Conservation (phyloP, 257 asterid genomes). For the Nicotiana attenuata region DNA sequence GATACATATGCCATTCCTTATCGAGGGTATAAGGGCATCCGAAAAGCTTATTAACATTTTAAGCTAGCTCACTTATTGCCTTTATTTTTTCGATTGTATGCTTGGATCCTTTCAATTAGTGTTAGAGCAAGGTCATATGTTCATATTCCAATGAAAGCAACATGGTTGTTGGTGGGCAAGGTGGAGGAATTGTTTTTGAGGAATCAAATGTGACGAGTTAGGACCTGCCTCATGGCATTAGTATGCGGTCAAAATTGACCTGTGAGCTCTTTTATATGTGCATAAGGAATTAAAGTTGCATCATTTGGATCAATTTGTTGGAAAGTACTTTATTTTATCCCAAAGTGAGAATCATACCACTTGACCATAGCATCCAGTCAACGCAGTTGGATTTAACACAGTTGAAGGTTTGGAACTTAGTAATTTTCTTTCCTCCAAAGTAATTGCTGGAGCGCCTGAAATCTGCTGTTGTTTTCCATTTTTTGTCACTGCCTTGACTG, state of each 20-base stretch:
- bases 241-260: neutral
- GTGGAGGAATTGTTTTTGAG: neutral
- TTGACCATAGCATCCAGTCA: no score
- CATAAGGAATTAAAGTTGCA: neutral
- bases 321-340: neutral
- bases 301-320: neutral
- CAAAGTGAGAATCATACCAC: no score
- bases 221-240: neutral
- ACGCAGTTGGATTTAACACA: no score
- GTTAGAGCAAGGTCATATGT: neutral
- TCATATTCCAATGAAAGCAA: neutral
- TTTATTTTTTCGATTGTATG: neutral
- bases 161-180: neutral
- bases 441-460: no score
- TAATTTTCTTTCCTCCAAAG: no score
- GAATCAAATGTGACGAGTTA: neutral
- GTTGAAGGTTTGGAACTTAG: no score
- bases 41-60: neutral
- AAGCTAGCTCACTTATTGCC: neutral
- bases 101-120: neutral
- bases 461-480: no score
- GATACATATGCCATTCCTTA: neutral
- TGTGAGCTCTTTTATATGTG: neutral
- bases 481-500: no score
- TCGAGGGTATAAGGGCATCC: neutral